Conservation (phyloP, 2,329 filamentous ascomycete species). For the Paraphaeosphaeria sporulosa region DNA sequence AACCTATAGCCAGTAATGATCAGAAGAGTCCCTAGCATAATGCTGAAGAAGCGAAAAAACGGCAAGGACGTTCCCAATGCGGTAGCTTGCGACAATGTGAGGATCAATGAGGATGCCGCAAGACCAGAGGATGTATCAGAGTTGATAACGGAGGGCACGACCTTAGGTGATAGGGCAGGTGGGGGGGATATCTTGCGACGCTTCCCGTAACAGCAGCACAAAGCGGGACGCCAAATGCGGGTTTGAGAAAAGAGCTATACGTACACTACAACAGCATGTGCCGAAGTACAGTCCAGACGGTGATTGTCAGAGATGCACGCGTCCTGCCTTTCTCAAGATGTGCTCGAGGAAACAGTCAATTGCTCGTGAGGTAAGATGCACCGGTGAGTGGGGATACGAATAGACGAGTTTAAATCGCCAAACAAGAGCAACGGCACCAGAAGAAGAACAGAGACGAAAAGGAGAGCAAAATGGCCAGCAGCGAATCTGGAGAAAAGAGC, state of each 20-base stretch:
- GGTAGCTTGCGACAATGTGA: conserved; percentile 27
- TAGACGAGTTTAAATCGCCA: conserved; percentile 23
- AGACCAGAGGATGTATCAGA: conserved; percentile 15
- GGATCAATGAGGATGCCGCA: conserved; percentile 16
- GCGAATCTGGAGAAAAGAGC: conserved; percentile 28
- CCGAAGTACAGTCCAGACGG: conserved; percentile 32
- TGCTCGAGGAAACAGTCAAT: conserved; percentile 1
- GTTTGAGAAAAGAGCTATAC: conserved; percentile 45
- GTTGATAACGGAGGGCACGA: conserved; percentile 12
- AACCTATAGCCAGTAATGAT: conserved; percentile 33
- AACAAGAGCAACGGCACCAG: conserved; percentile 2
- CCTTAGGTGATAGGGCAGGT: conserved; percentile 10
- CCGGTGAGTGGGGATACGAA: conserved; percentile 17
- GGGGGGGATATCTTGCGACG: conserved; percentile 36
- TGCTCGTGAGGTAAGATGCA: conserved; percentile 7
- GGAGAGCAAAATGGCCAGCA: conserved; percentile 19
- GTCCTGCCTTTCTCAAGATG: conserved; percentile 13
- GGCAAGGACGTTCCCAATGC: conserved; percentile 28
- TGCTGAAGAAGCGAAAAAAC: conserved; percentile 28
- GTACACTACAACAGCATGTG: conserved; percentile 55
- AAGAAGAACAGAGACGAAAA: conserved; percentile 16
- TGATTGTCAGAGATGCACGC: conserved; percentile 28
- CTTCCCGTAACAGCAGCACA: conserved; percentile 39
- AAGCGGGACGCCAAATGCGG: conserved; percentile 37
- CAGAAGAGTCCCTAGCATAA: conserved; percentile 41